These are phyloP conservation scores for Carex pumila DNA, from an alignment of 176 grass and related monocot species.

Conservation along the genomic window DNA sequence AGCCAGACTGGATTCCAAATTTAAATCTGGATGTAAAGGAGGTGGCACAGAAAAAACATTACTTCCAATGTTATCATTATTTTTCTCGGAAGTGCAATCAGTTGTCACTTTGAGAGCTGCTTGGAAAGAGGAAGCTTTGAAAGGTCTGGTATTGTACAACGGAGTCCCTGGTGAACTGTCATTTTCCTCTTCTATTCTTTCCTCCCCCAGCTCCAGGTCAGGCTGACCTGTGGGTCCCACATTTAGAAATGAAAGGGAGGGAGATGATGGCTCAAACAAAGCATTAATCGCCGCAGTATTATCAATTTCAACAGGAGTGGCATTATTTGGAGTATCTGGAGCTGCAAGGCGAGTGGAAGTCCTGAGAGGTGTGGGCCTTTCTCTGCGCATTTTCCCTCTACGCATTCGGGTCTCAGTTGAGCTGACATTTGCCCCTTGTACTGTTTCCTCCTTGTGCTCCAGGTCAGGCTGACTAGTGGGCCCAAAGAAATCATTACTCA, in stretches of 20 bases:
- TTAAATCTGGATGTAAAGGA: background rate
- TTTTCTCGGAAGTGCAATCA: background rate
- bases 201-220: background rate
- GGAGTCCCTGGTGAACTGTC: background rate
- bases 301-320: background rate
- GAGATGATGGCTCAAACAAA: background rate
- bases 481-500: background rate
- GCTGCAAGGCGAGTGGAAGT: background rate
- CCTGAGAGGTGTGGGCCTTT: background rate
- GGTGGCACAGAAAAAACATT: background rate
- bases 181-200: background rate
- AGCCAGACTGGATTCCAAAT: background rate
- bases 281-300: background rate
- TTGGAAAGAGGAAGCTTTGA: background rate
- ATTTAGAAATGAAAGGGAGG: background rate
- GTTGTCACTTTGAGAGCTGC: background rate
- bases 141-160: background rate
- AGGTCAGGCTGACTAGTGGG: too few species aligned
- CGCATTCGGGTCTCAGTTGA: too few species aligned
- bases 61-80: background rate
- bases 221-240: background rate
- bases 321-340: background rate
- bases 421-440: too few species aligned
- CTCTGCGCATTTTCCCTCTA: too few species aligned
- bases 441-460: too few species aligned